These are phyloP conservation scores for Cryoendolithus antarcticus DNA, from an alignment of 2,329 filamentous ascomycete species.

Conservation along the genomic window DNA sequence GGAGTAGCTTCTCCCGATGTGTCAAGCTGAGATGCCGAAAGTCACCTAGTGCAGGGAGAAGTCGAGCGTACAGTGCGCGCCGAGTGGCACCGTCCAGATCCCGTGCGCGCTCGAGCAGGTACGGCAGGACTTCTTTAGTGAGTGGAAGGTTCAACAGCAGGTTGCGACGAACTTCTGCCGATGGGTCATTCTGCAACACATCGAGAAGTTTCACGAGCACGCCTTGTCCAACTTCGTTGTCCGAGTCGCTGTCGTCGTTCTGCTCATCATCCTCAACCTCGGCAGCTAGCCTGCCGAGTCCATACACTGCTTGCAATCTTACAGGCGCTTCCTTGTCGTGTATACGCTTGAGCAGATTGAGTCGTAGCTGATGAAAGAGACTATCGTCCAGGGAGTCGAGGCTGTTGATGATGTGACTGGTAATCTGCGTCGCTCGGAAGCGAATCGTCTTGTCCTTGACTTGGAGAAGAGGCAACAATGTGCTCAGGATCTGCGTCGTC, in stretches of 20 bases:
- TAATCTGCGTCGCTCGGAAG: slow-evolving; percentile 78
- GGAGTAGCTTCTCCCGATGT: slow-evolving; percentile 87
- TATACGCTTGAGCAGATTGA: slow-evolving; percentile 70
- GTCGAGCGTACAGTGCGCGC: slow-evolving; percentile 71
- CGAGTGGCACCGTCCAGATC: slow-evolving; percentile 79
- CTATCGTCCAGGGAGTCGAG: slow-evolving; percentile 87
- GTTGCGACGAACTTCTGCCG: slow-evolving; percentile 80
- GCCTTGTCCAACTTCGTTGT: slow-evolving; percentile 52
- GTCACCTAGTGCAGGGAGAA: slow-evolving; percentile 81
- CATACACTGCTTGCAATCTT: slow-evolving; percentile 80
- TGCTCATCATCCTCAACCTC: slow-evolving; percentile 55
- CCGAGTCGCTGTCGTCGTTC: slow-evolving; percentile 55
- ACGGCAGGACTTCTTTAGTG: slow-evolving; percentile 67
- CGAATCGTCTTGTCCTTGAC: slow-evolving; percentile 89
- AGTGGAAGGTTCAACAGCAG: slow-evolving; percentile 85
- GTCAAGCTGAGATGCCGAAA: slow-evolving; percentile 87
- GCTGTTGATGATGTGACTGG: slow-evolving; percentile 84
- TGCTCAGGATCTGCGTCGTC: slow-evolving; percentile 59
- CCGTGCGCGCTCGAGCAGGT: slow-evolving; percentile 80
- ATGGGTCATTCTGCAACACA: slow-evolving; percentile 84
- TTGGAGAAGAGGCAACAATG: slow-evolving; percentile 61
- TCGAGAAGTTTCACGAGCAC: slow-evolving; percentile 74
- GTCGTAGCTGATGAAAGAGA: slow-evolving; percentile 68
- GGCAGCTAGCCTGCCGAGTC: slow-evolving; percentile 67
- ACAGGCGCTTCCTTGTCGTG: slow-evolving; percentile 91